A percentile compares a stretch with the other conserved stretches of the same genome.
Conservation (phyloP, 768 basidiomycete species). For the Lactifluus hygrophoroides region DNA sequence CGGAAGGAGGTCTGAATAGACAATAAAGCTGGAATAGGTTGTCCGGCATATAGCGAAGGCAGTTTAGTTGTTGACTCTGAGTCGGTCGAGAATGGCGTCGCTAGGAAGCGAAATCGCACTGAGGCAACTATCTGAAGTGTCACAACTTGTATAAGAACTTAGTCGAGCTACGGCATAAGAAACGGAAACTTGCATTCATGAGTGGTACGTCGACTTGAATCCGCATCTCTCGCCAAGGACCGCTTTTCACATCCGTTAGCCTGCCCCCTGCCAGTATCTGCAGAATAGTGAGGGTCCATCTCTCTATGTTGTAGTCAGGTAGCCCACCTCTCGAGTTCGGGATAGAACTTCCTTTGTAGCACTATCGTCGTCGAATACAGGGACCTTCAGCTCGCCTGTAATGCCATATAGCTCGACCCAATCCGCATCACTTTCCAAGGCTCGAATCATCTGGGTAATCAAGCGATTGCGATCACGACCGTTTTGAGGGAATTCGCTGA, state of each 20-base stretch:
- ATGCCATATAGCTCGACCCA: slow-evolving; percentile 68
- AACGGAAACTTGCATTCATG: slow-evolving; percentile 52
- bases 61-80: slow-evolving; percentile 12
- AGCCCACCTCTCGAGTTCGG: slow-evolving; percentile 29
- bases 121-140: slow-evolving; percentile 54
- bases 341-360: slow-evolving; percentile 23
- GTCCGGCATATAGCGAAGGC: slow-evolving; percentile 66
- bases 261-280: slow-evolving; percentile 35
- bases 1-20: slow-evolving; percentile 66
- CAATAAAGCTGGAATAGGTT: slow-evolving; percentile 66
- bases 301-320: slow-evolving; percentile 26
- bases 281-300: slow-evolving; percentile 14
- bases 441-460: slow-evolving; percentile 43
- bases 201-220: slow-evolving; percentile 82
- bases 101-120: slow-evolving; percentile 40
- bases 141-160: slow-evolving; percentile 6
- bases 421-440: slow-evolving; percentile 49
- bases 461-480: slow-evolving; percentile 35
- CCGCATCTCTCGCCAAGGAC: slow-evolving; percentile 61
- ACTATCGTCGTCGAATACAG: slow-evolving; percentile 30
- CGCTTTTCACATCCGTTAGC: slow-evolving; percentile 28
- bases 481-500: slow-evolving; percentile 31
- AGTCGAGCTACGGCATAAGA: not conserved
- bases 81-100: slow-evolving; percentile 36
- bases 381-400: slow-evolving; percentile 62